Conservation (phyloP, 2,329 filamentous ascomycete genomes). For the Epichloe baconii region DNA sequence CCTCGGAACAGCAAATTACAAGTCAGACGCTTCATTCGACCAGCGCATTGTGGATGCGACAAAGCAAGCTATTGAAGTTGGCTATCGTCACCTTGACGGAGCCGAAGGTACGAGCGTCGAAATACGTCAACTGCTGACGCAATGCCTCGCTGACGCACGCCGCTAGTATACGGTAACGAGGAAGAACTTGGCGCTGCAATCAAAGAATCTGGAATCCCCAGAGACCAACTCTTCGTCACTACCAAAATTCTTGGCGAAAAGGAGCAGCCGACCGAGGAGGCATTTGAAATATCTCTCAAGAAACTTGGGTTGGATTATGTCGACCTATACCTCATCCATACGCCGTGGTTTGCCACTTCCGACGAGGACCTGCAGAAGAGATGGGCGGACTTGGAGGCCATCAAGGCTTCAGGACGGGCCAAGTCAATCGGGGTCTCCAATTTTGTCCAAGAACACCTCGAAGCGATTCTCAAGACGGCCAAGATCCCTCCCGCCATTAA, state of each 20-base stretch:
- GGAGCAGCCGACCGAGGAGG: conserved; percentile 30
- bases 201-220: conserved; percentile 49
- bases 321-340: conserved; percentile 56
- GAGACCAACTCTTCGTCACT: conserved; percentile 55
- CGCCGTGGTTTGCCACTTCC: conserved; percentile 37
- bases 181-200: conserved; percentile 60
- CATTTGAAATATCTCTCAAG: conserved; percentile 46
- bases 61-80: conserved; percentile 52
- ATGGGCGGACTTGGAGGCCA: conserved; percentile 50
- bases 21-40: conserved; percentile 38
- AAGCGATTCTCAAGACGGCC: conserved; percentile 43
- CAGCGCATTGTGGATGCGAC: conserved; percentile 34
- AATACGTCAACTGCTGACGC: background rate
- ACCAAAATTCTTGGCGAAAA: conserved; percentile 39
- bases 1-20: conserved; percentile 55
- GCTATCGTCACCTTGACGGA: conserved; percentile 61
- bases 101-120: conserved; percentile 46
- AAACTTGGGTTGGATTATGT: conserved; percentile 59
- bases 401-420: conserved; percentile 52
- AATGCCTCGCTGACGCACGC: background rate
- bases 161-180: conserved; percentile 51
- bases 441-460: conserved; percentile 45
- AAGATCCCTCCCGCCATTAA: conserved; percentile 55
- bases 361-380: conserved; percentile 41
- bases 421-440: conserved; percentile 69